A percentile compares a stretch with the other conserved stretches of the same genome.
Evolutionary conservation across 2,329 filamentous ascomycete species (phyloP).

Genomic region (Phoma sp.): DNA sequence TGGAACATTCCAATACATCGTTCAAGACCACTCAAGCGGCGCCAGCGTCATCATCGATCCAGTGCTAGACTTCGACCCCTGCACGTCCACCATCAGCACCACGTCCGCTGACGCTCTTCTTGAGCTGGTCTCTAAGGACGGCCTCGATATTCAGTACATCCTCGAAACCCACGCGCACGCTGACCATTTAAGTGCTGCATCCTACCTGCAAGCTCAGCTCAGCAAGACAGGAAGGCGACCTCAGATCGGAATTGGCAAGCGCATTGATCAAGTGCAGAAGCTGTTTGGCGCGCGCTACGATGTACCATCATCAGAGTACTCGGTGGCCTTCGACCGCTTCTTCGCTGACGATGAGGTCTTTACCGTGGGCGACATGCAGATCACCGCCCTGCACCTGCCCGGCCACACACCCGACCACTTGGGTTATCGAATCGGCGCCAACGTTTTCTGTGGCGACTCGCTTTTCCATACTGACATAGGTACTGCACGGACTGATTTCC

Average conservation of each 20-base stretch:
- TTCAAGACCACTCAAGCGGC: slow-evolving; percentile 59
- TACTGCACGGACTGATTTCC: slow-evolving; percentile 45
- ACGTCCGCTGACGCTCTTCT: slow-evolving; percentile 61
- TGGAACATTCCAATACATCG: slow-evolving; percentile 65
- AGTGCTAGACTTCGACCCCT: slow-evolving; percentile 63
- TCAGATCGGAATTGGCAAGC: slow-evolving; percentile 57
- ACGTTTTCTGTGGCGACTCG: slow-evolving; percentile 48
- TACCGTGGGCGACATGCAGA: slow-evolving; percentile 55
- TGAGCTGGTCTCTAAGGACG: slow-evolving; percentile 49
- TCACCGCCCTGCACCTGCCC: slow-evolving; percentile 60
- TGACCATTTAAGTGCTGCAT: slow-evolving; percentile 65
- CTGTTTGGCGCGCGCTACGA: slow-evolving; percentile 59
- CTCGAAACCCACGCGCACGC: slow-evolving; percentile 69
- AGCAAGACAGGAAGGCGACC: slow-evolving; percentile 41
- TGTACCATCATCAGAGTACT: slow-evolving; percentile 52
- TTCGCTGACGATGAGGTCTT: slow-evolving; percentile 63
- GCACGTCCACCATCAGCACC: slow-evolving; percentile 55
- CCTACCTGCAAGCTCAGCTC: slow-evolving; percentile 59
- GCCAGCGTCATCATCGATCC: slow-evolving; percentile 66
- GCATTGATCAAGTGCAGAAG: slow-evolving; percentile 59
- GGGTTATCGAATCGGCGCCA: slow-evolving; percentile 61
- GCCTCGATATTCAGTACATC: slow-evolving; percentile 59
- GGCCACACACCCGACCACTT: slow-evolving; percentile 68
- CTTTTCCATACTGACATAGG: slow-evolving; percentile 45
- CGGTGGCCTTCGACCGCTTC: slow-evolving; percentile 58